Conservation (phyloP, 1,139 yeast genomes). For the Eremothecium sinecaudum region DNA sequence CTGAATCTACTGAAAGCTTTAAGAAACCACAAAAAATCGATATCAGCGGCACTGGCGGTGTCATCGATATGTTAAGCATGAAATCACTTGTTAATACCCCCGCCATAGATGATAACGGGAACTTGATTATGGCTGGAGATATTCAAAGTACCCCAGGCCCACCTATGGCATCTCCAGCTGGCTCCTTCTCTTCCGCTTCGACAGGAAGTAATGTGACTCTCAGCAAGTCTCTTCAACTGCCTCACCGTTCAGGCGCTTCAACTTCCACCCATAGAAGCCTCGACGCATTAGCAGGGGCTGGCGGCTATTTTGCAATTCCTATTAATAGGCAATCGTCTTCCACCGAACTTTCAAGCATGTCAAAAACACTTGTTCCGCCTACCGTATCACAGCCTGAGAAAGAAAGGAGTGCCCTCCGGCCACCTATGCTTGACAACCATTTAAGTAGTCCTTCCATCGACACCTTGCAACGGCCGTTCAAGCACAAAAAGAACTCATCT, state of each 20-base stretch:
- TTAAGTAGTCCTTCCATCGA: slow-evolving; percentile 23
- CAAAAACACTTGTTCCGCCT: background rate
- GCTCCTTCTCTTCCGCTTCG: too few relatives aligned
- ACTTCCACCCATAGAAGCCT: slow-evolving; percentile 23
- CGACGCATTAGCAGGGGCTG: slow-evolving; percentile 23
- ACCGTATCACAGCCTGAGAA: background rate
- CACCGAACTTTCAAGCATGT: background rate
- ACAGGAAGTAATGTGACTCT: too few relatives aligned
- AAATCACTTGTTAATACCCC: slow-evolving; percentile 28
- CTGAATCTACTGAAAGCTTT: background rate
- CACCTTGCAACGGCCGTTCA: slow-evolving; percentile 23
- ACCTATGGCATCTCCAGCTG: too few relatives aligned
- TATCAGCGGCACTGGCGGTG: slow-evolving; percentile 13
- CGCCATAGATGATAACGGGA: slow-evolving; percentile 32
- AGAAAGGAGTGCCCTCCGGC: background rate
- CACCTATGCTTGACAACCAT: slow-evolving; percentile 8
- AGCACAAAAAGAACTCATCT: slow-evolving; percentile 30
- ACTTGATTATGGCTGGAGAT: slow-evolving; percentile 27
- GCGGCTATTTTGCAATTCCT: slow-evolving; percentile 32
- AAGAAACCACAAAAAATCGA: slow-evolving; percentile 24
- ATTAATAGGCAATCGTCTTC: slow-evolving; percentile 9
- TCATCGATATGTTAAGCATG: slow-evolving; percentile 3
- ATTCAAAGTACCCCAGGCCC: slow-evolving; percentile 10
- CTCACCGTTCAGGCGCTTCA: too few relatives aligned
- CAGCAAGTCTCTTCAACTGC: too few relatives aligned